Percentiles rank a stretch among this genome's conserved stretches.
These are phyloP conservation scores for Fomitopsis schrenkii DNA, from an alignment of 1,284 basidiomycete species.

Conservation along the genomic window DNA sequence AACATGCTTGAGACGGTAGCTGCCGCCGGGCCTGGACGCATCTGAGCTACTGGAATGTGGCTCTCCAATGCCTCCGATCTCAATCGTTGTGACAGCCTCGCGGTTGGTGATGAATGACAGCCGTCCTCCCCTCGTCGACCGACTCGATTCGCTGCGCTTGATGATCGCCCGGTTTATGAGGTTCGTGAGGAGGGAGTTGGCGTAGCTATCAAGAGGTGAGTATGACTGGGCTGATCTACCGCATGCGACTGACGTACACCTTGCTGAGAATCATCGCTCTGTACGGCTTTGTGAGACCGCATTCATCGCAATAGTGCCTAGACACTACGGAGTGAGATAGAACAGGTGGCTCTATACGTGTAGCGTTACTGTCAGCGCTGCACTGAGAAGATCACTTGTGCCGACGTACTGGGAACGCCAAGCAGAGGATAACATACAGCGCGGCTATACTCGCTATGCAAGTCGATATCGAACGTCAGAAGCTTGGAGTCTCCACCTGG, in stretches of 20 bases:
- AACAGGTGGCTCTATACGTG: neutral
- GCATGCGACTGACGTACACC: neutral
- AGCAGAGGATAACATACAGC: neutral
- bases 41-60: neutral
- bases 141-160: neutral
- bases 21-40: neutral
- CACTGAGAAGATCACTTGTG: neutral
- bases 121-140: neutral
- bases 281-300: neutral
- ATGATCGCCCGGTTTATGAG: neutral
- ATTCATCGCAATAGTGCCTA: too few species aligned
- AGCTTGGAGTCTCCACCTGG: neutral
- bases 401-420: neutral
- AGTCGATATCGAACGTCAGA: neutral
- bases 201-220: neutral
- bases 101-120: neutral
- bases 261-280: neutral
- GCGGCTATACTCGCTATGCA: neutral
- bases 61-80: neutral
- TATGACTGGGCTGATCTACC: neutral
- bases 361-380: neutral
- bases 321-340: neutral
- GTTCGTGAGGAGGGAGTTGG: neutral
- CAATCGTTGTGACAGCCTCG: neutral
- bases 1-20: neutral